Evolutionary conservation across 2,329 filamentous ascomycete species (phyloP).

Genomic region (Epicoccum nigrum): DNA sequence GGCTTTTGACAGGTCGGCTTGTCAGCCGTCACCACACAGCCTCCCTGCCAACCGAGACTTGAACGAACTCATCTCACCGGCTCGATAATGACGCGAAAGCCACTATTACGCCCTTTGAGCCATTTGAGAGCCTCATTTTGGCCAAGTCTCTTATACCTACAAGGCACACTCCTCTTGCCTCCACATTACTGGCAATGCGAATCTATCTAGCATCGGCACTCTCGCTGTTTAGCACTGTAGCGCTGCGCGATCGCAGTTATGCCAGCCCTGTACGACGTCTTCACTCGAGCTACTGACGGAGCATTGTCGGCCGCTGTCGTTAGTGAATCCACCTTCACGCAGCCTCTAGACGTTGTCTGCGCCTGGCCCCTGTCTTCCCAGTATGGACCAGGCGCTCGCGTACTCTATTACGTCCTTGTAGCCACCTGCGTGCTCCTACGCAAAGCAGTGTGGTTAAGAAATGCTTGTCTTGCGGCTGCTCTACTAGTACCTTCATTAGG

Average conservation of each 20-base stretch:
- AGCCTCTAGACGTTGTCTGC: conserved; percentile 57
- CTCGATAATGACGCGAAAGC: conserved; percentile 8
- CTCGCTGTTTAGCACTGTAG: conserved; percentile 8
- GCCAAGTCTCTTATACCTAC: conserved; percentile 11
- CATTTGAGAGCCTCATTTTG: conserved; percentile 25
- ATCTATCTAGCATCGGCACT: conserved; percentile 14
- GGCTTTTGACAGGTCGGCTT: conserved; percentile 6
- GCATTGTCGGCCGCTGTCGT: conserved; percentile 15
- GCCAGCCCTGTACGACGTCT: conserved; percentile 31
- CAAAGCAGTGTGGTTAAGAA: conserved; percentile 66
- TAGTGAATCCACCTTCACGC: conserved; percentile 18
- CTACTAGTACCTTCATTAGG: conserved; percentile 68
- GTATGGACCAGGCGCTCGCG: conserved; percentile 61
- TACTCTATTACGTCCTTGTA: conserved; percentile 67
- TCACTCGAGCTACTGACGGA: conserved; percentile 17
- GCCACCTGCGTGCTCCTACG: conserved; percentile 68
- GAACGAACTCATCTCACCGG: conserved; percentile 26
- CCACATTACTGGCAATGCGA: conserved; percentile 8
- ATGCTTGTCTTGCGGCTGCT: conserved; percentile 65
- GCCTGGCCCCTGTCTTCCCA: conserved; percentile 64
- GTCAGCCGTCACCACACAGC: conserved; percentile 14
- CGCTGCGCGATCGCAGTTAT: conserved; percentile 42
- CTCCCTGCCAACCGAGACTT: conserved; percentile 12
- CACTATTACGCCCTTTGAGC: conserved; percentile 2
- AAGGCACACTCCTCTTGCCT: conserved; percentile 13